Conservation (phyloP, 2,329 filamentous ascomycete species). For the Claviceps quebecensis region DNA sequence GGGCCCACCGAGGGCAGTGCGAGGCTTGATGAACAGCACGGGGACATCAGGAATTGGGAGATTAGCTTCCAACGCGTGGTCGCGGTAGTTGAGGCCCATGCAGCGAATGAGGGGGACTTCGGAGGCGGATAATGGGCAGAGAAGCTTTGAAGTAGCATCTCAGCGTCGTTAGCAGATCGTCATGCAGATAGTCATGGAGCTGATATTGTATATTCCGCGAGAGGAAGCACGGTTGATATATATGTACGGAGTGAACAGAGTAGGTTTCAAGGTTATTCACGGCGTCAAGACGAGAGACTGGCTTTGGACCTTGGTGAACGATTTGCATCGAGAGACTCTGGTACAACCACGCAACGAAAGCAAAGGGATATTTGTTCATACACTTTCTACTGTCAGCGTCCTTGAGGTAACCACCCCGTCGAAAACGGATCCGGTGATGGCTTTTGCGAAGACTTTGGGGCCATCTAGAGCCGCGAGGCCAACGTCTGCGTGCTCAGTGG, state of each 20-base stretch:
- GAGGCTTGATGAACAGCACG: constrained; percentile 25
- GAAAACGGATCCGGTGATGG: constrained; percentile 1
- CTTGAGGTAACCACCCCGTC: neutral
- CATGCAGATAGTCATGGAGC: too few relatives aligned
- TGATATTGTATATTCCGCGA: too few relatives aligned
- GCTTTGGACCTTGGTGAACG: too few relatives aligned
- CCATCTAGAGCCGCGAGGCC: constrained; percentile 2
- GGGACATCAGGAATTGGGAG: constrained; percentile 22
- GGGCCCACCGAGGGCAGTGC: constrained; percentile 20
- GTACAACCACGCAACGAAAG: neutral
- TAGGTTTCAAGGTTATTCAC: too few relatives aligned
- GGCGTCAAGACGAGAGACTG: too few relatives aligned
- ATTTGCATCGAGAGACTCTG: neutral
- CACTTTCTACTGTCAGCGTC: neutral
- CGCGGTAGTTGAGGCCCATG: constrained; percentile 30
- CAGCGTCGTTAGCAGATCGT: too few relatives aligned
- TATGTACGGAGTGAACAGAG: too few relatives aligned
- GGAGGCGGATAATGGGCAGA: constrained; percentile 19
- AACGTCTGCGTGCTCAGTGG: constrained; percentile 14
- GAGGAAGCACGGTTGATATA: too few relatives aligned
- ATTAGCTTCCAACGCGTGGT: constrained; percentile 25
- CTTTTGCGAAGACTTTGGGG: neutral
- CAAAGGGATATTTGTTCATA: neutral
- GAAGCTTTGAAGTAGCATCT: constrained; percentile 7
- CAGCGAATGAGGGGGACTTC: constrained; percentile 29